Percentiles rank a stretch among this genome's conserved stretches.
Evolutionary conservation across 176 grass and related monocot genomes (phyloP).

Genomic region (Miscanthus lutarioriparius): DNA sequence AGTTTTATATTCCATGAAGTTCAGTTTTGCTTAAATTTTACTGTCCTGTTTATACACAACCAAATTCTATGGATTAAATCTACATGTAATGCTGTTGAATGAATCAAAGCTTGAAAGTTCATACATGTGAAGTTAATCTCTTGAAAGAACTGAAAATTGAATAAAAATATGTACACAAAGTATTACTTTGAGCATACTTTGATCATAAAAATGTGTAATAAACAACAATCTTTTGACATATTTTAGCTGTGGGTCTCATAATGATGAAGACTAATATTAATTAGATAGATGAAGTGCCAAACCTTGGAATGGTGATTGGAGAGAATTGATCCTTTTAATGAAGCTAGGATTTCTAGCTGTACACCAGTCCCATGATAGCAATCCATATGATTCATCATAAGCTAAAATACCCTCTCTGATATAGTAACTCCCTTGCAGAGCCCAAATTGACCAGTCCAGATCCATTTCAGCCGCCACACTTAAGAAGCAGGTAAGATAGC

Average conservation of each 20-base stretch:
- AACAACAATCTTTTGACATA: background rate
- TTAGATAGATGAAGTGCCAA: slow-evolving; percentile 20
- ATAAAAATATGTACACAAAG: background rate
- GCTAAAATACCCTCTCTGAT: slow-evolving; percentile 69
- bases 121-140: background rate
- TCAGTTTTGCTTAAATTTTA: background rate
- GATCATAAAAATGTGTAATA: background rate
- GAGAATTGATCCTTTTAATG: slow-evolving; percentile 58
- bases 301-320: slow-evolving; percentile 90
- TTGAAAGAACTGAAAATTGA: background rate
- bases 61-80: background rate
- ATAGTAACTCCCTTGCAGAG: slow-evolving; percentile 92
- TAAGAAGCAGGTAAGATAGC: slow-evolving; percentile 81
- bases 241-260: background rate
- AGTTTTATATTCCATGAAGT: background rate
- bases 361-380: slow-evolving; percentile 77
- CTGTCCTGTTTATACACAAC: background rate
- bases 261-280: background rate
- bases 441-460: slow-evolving; percentile 94
- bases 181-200: background rate
- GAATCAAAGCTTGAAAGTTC: background rate
- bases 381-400: slow-evolving; percentile 89
- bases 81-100: slow-evolving; percentile 1
- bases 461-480: slow-evolving; percentile 85
- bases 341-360: slow-evolving; percentile 79